Conservation (phyloP, 306 rosid genomes). For the Prinsepia uniflora region DNA sequence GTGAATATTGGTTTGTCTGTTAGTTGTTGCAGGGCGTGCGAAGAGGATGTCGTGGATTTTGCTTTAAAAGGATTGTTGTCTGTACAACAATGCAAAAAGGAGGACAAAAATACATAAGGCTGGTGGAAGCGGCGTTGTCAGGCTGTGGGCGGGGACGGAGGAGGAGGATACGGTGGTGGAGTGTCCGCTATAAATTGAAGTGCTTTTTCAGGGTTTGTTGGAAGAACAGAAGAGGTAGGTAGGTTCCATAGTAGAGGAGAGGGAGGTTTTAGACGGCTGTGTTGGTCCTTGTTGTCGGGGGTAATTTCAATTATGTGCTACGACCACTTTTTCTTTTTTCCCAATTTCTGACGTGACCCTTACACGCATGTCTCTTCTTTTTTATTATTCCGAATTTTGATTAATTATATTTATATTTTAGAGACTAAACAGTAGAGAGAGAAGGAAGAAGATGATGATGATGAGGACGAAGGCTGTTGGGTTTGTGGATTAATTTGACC, state of each 20-base stretch:
- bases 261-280: constrained; percentile 38
- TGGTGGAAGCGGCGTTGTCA: constrained; percentile 14
- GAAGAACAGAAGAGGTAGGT: background rate
- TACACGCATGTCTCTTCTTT: constrained; percentile 29
- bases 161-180: background rate
- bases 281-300: constrained; percentile 41
- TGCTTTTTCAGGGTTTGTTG: background rate
- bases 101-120: background rate
- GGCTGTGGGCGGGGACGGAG: constrained; percentile 1
- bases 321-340: background rate
- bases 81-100: constrained; percentile 18
- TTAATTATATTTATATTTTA: too few relatives aligned
- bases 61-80: constrained; percentile 39
- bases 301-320: background rate
- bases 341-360: constrained; percentile 54
- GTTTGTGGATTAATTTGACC: constrained; percentile 18
- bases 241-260: background rate
- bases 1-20: constrained; percentile 30
- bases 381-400: constrained; percentile 1
- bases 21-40: constrained; percentile 54
- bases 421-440: too few relatives aligned
- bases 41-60: constrained; percentile 20
- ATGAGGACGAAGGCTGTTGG: constrained; percentile 7
- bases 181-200: background rate
- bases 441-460: background rate